Evolutionary conservation across 1,284 basidiomycete genomes (phyloP), one percentile per base, ranked within the genome.

Genomic region (Cerioporus squamosus): DNA sequence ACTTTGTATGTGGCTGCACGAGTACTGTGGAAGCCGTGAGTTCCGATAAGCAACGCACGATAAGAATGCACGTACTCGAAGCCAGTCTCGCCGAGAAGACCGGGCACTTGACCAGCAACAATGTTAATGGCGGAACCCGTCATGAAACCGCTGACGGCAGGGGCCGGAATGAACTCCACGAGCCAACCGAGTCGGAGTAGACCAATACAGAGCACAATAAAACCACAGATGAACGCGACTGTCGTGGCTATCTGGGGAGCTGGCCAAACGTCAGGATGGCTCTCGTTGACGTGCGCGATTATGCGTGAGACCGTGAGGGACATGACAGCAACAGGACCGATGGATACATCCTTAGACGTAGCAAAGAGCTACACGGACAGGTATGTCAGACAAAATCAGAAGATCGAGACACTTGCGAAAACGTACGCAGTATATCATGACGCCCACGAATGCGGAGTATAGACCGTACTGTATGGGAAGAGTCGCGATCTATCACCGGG

Each of bases 271-370:
- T 77, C 72, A 1, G 83, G 86, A 66, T 86, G 77, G 5, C 68
- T 66, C 0, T 75, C 65, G 38, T 90, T 71, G 50, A 97, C 86
- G 43, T 83, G 74, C 24, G 80, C 77, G 71, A 97, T 91, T 62
- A 97, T 88, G 69, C 93, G 87, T 15, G 93, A 84, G n/a, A 90
- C 88, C 36, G 94, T 92, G 53, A 97, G 85, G 7, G 94, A 97
- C 95, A 98, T 97, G 74, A 99, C 97, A 17, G 97, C 96, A 62
- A 97, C 95, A 2, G 95, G 95, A 51, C 95, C 95, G 65, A 98
- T 97, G 12, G 94, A 94, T 36, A 96, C 92, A 78, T 98, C 95
- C 74, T 97, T 97, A 43, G 94, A 94, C 0, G 95, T 97, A 29
- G 95, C 95, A 67, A 95, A 94, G 72, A 94, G 83, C 89, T 93